Evolutionary conservation across 306 rosid genomes (phyloP), one percentile per base, ranked within the genome.

Genomic region (Acacia crassicarpa): DNA sequence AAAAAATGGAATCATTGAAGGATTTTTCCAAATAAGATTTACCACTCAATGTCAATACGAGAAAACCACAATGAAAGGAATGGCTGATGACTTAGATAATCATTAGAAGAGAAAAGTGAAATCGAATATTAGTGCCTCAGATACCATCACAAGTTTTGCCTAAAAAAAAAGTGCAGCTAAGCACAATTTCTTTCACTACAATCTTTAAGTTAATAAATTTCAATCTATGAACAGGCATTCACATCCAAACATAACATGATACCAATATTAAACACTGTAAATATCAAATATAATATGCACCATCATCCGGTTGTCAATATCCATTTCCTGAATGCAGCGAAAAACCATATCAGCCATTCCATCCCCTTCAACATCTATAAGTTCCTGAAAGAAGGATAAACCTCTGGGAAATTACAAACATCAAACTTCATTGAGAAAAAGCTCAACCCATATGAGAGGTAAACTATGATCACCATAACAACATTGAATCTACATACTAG

Each of bases 311-410:
- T 96, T 96, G 90, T 96, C 99, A 81, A 96, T 96, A 89, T 93
- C 99, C 98, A 96, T 93, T 89, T 96, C 98, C 86, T 96, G 99
- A 82, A 96, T 96, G 89, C 98, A 96, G 84, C 89, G 97, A 83
- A 96, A 96, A 40, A 96, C 99, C 99, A 96, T 96, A 89, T 96
- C 99, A 70, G 99, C 99, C 94, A 96, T 96, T 85, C 99, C 99
- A 89, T 96, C 99, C 73, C 99, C 99, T 91, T 96, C 99, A 35
- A 93, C 98, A 76, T 96, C 99, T 65, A 96, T 93, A 81, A 96
- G 94, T 83, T 96, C 99, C 99, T 96, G 86, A 65, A 81, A 70
- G 82, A 82, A 69, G 63, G 84, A 48, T 20, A 72, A 33, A 62
- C 76, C 22, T 59, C 5, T 14, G 35, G 76, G 23, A 13, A 80